Percentiles rank a stretch among this genome's conserved stretches.
Evolutionary conservation across 331 rosid genomes (phyloP).

Genomic region (Quercus tomentella): DNA sequence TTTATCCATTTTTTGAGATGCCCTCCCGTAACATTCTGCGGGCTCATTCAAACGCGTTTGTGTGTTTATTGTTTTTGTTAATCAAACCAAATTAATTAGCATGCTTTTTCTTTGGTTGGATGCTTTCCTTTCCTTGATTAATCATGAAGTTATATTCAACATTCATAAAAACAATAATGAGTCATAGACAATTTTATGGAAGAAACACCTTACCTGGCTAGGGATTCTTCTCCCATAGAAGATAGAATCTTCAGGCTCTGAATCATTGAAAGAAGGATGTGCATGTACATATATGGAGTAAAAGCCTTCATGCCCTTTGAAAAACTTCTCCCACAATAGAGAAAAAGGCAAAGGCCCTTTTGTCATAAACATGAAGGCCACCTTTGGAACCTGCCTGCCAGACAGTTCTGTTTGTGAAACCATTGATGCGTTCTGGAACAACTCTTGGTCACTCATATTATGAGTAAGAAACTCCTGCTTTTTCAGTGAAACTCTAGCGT

Average conservation of each 20-base stretch:
- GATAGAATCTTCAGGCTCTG: constrained; percentile 38
- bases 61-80: too few species aligned
- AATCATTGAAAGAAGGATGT: constrained; percentile 45
- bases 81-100: too few species aligned
- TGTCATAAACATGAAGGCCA: constrained; percentile 67
- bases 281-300: constrained; percentile 58
- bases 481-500: not conserved
- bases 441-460: constrained; percentile 61
- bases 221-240: constrained; percentile 57
- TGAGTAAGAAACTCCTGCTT: constrained; percentile 23
- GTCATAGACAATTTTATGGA: too few species aligned
- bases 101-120: too few species aligned
- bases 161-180: too few species aligned
- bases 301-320: constrained; percentile 38
- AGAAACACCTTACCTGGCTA: constrained; percentile 38
- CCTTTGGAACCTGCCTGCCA: constrained; percentile 25
- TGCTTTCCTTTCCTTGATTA: too few species aligned
- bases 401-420: constrained; percentile 8
- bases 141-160: too few species aligned
- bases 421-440: constrained; percentile 41
- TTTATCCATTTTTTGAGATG: too few species aligned
- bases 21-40: too few species aligned
- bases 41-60: too few species aligned
- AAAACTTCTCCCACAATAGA: constrained; percentile 55
- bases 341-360: constrained; percentile 42